Conservation (phyloP, 768 basidiomycete genomes). For the Mycena olivaceomarginata region DNA sequence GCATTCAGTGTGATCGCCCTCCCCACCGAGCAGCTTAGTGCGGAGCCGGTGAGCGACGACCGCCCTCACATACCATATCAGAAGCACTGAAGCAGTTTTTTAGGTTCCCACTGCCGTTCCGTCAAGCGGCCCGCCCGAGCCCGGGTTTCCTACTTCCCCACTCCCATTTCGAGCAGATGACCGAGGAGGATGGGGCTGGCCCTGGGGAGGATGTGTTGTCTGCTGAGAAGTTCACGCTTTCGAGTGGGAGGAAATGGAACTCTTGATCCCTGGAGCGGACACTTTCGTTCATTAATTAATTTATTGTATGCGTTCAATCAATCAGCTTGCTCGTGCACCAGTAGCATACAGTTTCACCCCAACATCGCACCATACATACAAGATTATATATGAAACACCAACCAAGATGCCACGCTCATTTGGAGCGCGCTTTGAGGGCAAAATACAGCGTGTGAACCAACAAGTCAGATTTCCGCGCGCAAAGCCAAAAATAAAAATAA, state of each 20-base stretch:
- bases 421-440: background rate
- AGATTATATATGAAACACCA: background rate
- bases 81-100: no score
- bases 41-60: no score
- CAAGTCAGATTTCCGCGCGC: background rate
- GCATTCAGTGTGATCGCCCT: no score
- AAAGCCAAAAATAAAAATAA: background rate
- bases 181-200: background rate
- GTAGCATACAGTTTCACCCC: background rate
- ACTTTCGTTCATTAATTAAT: background rate
- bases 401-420: background rate
- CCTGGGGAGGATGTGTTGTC: slow-evolving; percentile 12
- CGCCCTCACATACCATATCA: no score
- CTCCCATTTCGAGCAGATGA: background rate
- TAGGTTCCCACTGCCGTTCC: no score
- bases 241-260: background rate
- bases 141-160: background rate
- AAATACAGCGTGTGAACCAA: background rate
- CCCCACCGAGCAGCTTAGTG: no score
- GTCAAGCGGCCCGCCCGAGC: no score
- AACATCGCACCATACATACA: background rate
- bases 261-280: background rate
- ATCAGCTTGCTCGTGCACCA: background rate
- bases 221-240: background rate
- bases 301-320: background rate